These are phyloP conservation scores for Athelia psychrophila DNA, from an alignment of 1,284 basidiomycete genomes.

Conservation along the genomic window DNA sequence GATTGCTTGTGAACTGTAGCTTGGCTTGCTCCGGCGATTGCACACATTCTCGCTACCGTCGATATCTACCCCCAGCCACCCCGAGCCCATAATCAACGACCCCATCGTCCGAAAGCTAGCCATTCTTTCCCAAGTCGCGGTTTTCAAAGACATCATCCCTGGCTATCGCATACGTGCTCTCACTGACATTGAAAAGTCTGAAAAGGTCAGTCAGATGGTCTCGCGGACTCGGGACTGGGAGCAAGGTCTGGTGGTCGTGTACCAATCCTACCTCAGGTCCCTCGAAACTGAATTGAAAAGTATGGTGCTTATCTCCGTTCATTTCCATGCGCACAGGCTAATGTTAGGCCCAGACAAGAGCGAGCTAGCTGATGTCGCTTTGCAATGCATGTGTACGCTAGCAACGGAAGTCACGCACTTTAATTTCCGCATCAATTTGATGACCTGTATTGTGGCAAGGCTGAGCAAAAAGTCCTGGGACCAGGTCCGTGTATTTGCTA, in stretches of 20 bases:
- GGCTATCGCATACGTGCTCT: slow-evolving; percentile 87
- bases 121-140: slow-evolving; percentile 87
- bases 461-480: slow-evolving; percentile 90
- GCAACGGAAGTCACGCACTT: slow-evolving; percentile 88
- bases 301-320: slow-evolving; percentile 33
- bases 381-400: slow-evolving; percentile 88
- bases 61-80: slow-evolving; percentile 65
- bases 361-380: slow-evolving; percentile 67
- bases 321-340: slow-evolving; percentile 7
- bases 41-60: slow-evolving; percentile 79
- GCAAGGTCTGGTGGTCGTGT: slow-evolving; percentile 88
- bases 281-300: slow-evolving; percentile 89
- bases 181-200: slow-evolving; percentile 87
- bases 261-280: slow-evolving; percentile 85
- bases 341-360: slow-evolving; percentile 55
- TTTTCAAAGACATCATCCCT: slow-evolving; percentile 95
- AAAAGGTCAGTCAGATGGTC: slow-evolving; percentile 95
- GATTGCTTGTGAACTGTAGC: slow-evolving; percentile 38
- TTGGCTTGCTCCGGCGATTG: slow-evolving; percentile 82
- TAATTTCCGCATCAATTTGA: slow-evolving; percentile 95
- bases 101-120: slow-evolving; percentile 84
- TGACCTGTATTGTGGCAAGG: slow-evolving; percentile 82
- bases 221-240: slow-evolving; percentile 92
- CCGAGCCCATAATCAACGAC: slow-evolving; percentile 76
- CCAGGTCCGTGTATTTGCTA: slow-evolving; percentile 48